Conservation (phyloP, 75 land plant species). For the Ceratopteris richardii region DNA sequence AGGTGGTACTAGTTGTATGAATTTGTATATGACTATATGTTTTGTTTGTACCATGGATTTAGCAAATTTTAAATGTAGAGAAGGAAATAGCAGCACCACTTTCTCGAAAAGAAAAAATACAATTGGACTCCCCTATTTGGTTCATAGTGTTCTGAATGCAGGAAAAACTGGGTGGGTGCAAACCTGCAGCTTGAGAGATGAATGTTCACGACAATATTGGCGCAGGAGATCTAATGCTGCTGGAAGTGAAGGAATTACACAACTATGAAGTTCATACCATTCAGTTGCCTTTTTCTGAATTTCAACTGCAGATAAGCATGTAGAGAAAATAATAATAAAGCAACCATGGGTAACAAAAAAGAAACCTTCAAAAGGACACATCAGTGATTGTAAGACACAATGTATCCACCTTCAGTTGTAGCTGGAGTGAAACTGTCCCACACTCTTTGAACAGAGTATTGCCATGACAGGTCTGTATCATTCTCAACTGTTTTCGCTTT, state of each 20-base stretch:
- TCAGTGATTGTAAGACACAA: no score
- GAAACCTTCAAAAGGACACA: background rate
- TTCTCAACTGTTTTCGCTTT: background rate
- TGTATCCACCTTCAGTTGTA: slow-evolving; percentile 14
- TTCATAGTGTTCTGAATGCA: no score
- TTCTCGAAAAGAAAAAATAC: no score
- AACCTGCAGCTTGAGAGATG: background rate
- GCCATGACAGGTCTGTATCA: slow-evolving; percentile 19
- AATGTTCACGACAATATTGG: background rate
- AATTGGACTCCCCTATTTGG: no score
- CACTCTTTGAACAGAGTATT: slow-evolving; percentile 16
- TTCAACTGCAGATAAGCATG: background rate
- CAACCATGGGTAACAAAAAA: background rate
- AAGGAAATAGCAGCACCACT: no score
- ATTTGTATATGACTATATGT: no score
- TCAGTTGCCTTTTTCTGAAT: background rate
- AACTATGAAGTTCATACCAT: background rate
- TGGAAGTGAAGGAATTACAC: slow-evolving; percentile 26
- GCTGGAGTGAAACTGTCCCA: slow-evolving; percentile 14
- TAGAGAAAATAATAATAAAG: background rate
- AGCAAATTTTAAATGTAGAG: no score
- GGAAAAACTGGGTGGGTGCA: no score
- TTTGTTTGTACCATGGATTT: no score
- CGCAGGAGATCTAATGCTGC: slow-evolving; percentile 17
- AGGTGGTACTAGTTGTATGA: no score